Evolutionary conservation across 2,329 filamentous ascomycete genomes (phyloP).

Genomic region (Metarhizium sp.): DNA sequence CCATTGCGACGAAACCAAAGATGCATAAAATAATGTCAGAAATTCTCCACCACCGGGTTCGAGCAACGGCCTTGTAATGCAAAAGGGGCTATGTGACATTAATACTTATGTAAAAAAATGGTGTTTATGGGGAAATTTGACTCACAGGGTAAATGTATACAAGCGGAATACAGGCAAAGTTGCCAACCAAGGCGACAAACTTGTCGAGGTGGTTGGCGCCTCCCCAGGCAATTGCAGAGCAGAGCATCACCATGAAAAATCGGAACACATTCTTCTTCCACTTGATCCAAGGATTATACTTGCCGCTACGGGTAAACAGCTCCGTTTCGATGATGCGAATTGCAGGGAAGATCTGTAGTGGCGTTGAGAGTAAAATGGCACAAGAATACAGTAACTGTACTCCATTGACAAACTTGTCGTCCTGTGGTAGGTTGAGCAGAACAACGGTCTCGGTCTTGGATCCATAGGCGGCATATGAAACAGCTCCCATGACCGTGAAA

Average conservation of each 20-base stretch:
- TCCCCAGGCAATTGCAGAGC: constrained; percentile 80
- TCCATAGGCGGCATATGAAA: constrained; percentile 94
- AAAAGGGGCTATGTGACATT: constrained; percentile 63
- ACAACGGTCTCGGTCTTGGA: constrained; percentile 94
- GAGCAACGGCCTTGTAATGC: constrained; percentile 74
- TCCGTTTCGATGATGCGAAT: constrained; percentile 95
- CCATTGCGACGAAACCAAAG: constrained; percentile 80
- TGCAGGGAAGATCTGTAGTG: constrained; percentile 92
- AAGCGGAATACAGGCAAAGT: constrained; percentile 93
- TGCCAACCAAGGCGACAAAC: constrained; percentile 91
- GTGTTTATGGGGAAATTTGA: constrained; percentile 32
- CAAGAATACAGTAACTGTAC: constrained; percentile 97
- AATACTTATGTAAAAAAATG: not conserved
- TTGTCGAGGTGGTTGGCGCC: constrained; percentile 93
- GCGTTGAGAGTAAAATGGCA: constrained; percentile 92
- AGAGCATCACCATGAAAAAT: constrained; percentile 83
- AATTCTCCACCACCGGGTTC: constrained; percentile 53
- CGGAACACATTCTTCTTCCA: constrained; percentile 99
- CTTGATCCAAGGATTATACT: constrained; percentile 97
- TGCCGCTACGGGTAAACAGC: constrained; percentile 86
- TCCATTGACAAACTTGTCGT: constrained; percentile 87
- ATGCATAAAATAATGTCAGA: constrained; percentile 69
- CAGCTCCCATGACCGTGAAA: constrained; percentile 82
- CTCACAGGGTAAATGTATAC: constrained; percentile 92
- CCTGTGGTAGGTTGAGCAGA: constrained; percentile 90